Percentiles rank a stretch among this genome's conserved stretches.
Evolutionary conservation across 345 rosid genomes (phyloP).

Genomic region (Eucalyptus pauciflora): DNA sequence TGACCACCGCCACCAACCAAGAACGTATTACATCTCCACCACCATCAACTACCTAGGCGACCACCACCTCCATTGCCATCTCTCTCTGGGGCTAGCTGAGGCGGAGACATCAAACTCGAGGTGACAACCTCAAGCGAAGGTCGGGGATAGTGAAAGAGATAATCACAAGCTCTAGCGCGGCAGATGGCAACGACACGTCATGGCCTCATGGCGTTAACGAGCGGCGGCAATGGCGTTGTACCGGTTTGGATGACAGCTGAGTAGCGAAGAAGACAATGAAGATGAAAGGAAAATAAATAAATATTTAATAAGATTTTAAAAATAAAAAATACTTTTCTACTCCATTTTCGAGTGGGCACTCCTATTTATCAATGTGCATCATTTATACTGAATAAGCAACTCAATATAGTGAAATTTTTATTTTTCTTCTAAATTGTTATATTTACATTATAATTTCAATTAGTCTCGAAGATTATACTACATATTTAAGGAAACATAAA

Average conservation of each 20-base stretch:
- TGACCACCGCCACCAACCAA: too few relatives aligned
- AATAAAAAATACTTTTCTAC: too few relatives aligned
- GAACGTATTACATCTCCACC: too few relatives aligned
- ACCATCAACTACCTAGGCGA: background rate
- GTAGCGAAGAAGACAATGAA: too few relatives aligned
- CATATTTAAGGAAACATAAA: too few relatives aligned
- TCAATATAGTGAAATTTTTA: background rate
- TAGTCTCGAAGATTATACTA: background rate
- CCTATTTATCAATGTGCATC: too few relatives aligned
- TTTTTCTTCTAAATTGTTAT: background rate
- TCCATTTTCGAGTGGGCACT: too few relatives aligned
- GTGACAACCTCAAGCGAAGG: background rate
- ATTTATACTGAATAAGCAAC: fast-evolving
- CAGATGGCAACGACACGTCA: fast-evolving
- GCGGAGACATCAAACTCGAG: background rate
- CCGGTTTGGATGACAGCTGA: too few relatives aligned
- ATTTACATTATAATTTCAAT: background rate
- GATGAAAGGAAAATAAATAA: too few relatives aligned
- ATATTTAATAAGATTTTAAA: too few relatives aligned
- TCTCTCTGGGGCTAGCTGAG: background rate
- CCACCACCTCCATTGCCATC: background rate
- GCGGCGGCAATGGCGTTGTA: too few relatives aligned
- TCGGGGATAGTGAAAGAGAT: background rate
- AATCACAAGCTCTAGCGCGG: fast-evolving
- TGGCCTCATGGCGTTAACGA: too few relatives aligned